phyloP scores from a whole-genome alignment of 2,329 filamentous ascomycete genomes.

The Trematosphaeria pertusa region DNA sequence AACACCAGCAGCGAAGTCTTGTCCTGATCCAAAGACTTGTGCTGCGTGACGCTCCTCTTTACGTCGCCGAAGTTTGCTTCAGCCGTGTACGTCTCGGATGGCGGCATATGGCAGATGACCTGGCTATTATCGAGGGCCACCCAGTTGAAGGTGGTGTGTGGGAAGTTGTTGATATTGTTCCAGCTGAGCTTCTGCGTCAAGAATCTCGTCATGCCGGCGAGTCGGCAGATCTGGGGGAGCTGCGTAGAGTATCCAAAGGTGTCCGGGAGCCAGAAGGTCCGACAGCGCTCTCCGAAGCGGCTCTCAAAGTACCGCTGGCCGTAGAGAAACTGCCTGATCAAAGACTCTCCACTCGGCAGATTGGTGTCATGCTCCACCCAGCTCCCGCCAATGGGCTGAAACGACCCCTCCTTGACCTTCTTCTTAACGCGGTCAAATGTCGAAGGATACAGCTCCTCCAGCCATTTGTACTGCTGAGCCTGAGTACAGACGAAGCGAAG shows the following conservation, averaged over 20 bases:
- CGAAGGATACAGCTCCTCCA: constrained; percentile 86
- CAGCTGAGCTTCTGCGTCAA: constrained; percentile 98
- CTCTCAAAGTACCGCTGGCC: constrained; percentile 95
- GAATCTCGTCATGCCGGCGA: constrained; percentile 96
- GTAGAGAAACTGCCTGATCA: constrained; percentile 93
- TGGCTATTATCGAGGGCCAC: constrained; percentile 94
- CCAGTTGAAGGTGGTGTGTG: constrained; percentile 99
- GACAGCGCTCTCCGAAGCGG: constrained; percentile 85
- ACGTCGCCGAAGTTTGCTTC: constrained; percentile 95
- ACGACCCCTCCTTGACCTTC: constrained; percentile 88
- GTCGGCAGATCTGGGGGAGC: constrained; percentile 87
- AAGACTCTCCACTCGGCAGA: constrained; percentile 91
- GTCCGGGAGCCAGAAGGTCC: constrained; percentile 97
- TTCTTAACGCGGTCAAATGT: constrained; percentile 89
- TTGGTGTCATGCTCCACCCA: constrained; percentile 99
- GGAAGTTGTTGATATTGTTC: constrained; percentile 99
- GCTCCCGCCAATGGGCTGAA: constrained; percentile 94
- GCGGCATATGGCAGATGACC: constrained; percentile 97
- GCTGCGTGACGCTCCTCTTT: constrained; percentile 84
- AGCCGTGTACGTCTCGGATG: constrained; percentile 93
- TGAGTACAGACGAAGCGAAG: constrained; percentile 91
- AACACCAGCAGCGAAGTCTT: constrained; percentile 90
- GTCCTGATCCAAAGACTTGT: constrained; percentile 96
- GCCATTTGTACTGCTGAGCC: constrained; percentile 98
- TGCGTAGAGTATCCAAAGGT: constrained; percentile 98